A percentile compares a stretch with the other conserved stretches of the same genome.
phyloP scores from a whole-genome alignment of 1,139 yeast genomes.

The Protomyces macrosporus region DNA sequence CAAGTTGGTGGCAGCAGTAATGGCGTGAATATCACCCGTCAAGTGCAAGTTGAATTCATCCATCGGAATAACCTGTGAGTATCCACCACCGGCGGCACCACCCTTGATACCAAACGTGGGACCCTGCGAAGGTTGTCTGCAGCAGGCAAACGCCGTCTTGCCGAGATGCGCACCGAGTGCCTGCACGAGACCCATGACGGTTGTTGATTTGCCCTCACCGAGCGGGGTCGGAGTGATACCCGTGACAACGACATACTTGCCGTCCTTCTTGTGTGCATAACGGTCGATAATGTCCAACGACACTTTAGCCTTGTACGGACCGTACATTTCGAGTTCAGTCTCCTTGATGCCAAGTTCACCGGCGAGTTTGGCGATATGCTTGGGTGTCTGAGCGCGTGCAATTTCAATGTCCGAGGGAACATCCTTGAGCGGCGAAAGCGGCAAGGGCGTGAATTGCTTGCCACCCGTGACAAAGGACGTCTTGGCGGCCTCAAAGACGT shows the following conservation, averaged over 20 bases:
- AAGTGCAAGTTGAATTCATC: slow-evolving; percentile 98
- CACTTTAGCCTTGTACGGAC: slow-evolving; percentile 89
- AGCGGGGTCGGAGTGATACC: slow-evolving; percentile 98
- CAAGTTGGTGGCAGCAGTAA: slow-evolving; percentile 89
- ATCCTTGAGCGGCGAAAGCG: slow-evolving; percentile 61
- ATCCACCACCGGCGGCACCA: slow-evolving; percentile 99
- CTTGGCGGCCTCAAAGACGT: slow-evolving; percentile 79
- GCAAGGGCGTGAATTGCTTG: slow-evolving; percentile 49
- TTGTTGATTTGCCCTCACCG: slow-evolving; percentile 97
- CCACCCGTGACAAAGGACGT: slow-evolving; percentile 36
- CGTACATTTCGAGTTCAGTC: slow-evolving; percentile 83
- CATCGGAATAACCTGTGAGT: slow-evolving; percentile 98
- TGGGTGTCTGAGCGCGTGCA: slow-evolving; percentile 84
- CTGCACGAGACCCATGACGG: slow-evolving; percentile 94
- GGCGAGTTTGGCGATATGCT: slow-evolving; percentile 76
- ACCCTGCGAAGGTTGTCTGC: slow-evolving; percentile 98
- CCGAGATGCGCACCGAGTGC: slow-evolving; percentile 90
- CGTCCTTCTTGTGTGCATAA: slow-evolving; percentile 61
- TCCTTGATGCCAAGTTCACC: slow-evolving; percentile 76
- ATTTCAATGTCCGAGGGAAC: slow-evolving; percentile 94
- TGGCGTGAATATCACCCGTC: slow-evolving; percentile 97
- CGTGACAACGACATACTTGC: slow-evolving; percentile 87
- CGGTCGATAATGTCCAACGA: slow-evolving; percentile 69
- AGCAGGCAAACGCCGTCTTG: slow-evolving; percentile 86
- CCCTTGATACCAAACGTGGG: slow-evolving; percentile 89